Evolutionary conservation across 345 rosid genomes (phyloP).

Genomic region (Citrus trifoliata): DNA sequence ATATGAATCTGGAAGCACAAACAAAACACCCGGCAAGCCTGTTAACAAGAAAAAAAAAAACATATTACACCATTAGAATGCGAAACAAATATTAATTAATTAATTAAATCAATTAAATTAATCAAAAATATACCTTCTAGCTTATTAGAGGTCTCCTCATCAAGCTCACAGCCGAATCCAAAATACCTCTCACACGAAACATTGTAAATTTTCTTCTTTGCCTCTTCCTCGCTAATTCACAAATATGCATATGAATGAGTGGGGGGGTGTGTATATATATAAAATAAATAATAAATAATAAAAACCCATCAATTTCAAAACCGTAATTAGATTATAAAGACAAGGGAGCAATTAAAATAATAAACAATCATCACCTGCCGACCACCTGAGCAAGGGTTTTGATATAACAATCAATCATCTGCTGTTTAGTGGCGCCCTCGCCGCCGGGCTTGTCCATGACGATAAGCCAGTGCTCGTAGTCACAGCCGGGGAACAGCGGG

Average conservation of each 20-base stretch:
- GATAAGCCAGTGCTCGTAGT: constrained; percentile 95
- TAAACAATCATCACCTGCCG: constrained; percentile 48
- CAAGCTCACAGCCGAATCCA: constrained; percentile 95
- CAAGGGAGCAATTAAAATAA: background rate
- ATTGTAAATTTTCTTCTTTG: constrained; percentile 85
- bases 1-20: constrained; percentile 92
- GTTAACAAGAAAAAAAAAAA: constrained; percentile 5
- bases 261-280: too few species aligned
- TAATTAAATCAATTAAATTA: background rate
- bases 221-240: constrained; percentile 74
- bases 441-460: constrained; percentile 97
- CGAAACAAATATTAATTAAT: background rate
- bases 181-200: constrained; percentile 96
- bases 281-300: background rate
- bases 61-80: too few species aligned
- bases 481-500: constrained; percentile 92
- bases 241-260: background rate
- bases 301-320: background rate
- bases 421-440: constrained; percentile 80
- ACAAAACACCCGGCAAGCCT: constrained; percentile 88
- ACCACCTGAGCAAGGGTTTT: constrained; percentile 78
- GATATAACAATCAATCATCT: constrained; percentile 89
- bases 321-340: background rate
- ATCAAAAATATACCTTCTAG: constrained; percentile 59
- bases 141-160: constrained; percentile 91